Evolutionary conservation across 2,329 filamentous ascomycete species (phyloP).

Genomic region (Hymenoscyphus scutula): DNA sequence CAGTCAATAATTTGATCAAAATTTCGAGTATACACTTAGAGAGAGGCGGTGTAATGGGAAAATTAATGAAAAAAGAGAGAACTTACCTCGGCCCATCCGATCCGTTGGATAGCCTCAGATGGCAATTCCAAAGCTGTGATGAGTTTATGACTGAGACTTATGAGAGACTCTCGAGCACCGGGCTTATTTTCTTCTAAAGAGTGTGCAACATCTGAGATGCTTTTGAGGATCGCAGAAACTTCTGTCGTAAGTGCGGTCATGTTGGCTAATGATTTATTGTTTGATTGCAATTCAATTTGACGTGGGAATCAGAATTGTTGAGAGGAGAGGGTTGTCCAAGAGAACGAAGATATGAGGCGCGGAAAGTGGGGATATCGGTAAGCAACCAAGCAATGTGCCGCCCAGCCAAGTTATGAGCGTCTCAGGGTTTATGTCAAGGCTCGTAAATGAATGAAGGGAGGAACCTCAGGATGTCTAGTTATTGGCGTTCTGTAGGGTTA

Average conservation of each 20-base stretch:
- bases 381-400: too few species aligned
- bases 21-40: background rate
- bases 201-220: conserved; percentile 25
- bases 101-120: conserved; percentile 39
- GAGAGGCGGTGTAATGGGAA: background rate
- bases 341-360: too few species aligned
- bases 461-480: too few species aligned
- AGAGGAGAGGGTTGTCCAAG: too few species aligned
- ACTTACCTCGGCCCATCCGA: conserved; percentile 42
- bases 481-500: too few species aligned
- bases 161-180: conserved; percentile 39
- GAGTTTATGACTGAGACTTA: conserved; percentile 38
- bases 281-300: background rate
- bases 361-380: too few species aligned
- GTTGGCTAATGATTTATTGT: background rate
- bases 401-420: too few species aligned
- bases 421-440: too few species aligned
- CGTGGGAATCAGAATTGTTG: too few species aligned
- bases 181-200: conserved; percentile 37
- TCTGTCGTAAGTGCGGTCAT: background rate
- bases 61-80: background rate
- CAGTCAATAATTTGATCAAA: background rate
- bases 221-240: background rate
- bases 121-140: conserved; percentile 36
- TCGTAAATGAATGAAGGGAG: too few species aligned